Evolutionary conservation across 1,139 yeast genomes (phyloP), one percentile per base, ranked within the genome.

Genomic region (Debaryomyces coudertii): DNA sequence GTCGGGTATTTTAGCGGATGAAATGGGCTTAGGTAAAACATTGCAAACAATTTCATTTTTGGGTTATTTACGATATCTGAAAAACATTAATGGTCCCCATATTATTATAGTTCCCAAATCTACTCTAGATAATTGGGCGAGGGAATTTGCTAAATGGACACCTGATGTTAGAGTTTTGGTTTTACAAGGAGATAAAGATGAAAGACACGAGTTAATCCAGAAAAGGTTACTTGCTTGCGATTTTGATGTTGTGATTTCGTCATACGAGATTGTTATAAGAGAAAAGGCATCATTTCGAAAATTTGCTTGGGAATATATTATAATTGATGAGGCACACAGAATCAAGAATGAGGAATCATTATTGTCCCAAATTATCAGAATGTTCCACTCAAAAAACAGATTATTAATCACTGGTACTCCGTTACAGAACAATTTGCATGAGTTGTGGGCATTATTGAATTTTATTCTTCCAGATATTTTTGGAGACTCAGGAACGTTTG

Each of bases 11-110:
- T 76, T 93, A 48, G 99, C 99, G 7, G 99, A 93, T 68, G 99
- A 93, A 66, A 93, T 93, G 99, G 99, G 99, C 1, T 77, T 93
- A 48, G 99, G 99, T 49, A 93, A 93, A 63, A 93, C 99, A 1
- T 74, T 93, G 49, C 99, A 93, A 65, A 90, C 97, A 0, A 90
- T 93, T 49, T 83, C 98, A 5, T 87, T 87, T 55, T 68, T 87
- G 45, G 93, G 93, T 1, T 86, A 83, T 57, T 68, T 87, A 42
- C 73, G 93, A 51, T 85, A 81, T 58, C 66, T 80, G 44, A 80
- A 76, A 54, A 68, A 77, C 11, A 73, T 83, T 30, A 78, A 75
- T 47, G 95, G 95, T 0, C 95, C 93, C 1, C 89, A 83, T 61
- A 70, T 87, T 52, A 82, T 87, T 23, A 77, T 87, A 50, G 88